Percentiles rank a stretch among this genome's conserved stretches.
Conservation (phyloP, 352 stramenopile genomes). For the Phytophthora multivora region DNA sequence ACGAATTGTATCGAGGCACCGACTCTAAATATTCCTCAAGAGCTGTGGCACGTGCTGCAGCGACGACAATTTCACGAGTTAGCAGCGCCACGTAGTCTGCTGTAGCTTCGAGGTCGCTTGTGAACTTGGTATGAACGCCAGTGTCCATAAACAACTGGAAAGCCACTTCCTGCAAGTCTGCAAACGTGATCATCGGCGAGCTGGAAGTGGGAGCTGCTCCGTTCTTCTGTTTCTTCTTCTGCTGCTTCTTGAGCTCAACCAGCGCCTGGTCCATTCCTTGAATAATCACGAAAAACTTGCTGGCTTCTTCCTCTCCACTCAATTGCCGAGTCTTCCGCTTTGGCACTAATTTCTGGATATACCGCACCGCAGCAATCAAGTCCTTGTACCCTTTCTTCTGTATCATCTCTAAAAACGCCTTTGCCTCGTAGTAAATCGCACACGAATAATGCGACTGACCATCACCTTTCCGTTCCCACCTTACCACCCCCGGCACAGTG, state of each 20-base stretch:
- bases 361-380: constrained; percentile 35
- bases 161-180: constrained; percentile 60
- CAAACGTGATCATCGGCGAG: constrained; percentile 42
- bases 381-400: constrained; percentile 42
- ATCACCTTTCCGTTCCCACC: constrained; percentile 39
- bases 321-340: constrained; percentile 1
- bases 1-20: constrained; percentile 60
- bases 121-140: constrained; percentile 66
- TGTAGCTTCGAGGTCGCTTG: constrained; percentile 54
- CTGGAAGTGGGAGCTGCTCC: not conserved
- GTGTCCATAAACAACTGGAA: constrained; percentile 76
- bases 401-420: constrained; percentile 47
- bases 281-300: constrained; percentile 56
- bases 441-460: constrained; percentile 20
- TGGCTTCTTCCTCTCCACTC: constrained; percentile 21
- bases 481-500: constrained; percentile 32
- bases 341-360: constrained; percentile 32
- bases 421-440: constrained; percentile 52
- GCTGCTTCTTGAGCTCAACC: constrained; percentile 50
- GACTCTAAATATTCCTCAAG: constrained; percentile 66
- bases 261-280: constrained; percentile 67
- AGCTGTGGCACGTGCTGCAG: constrained; percentile 37
- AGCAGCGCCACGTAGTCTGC: constrained; percentile 59
- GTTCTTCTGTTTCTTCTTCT: constrained; percentile 42
- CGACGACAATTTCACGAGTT: constrained; percentile 60